Evolutionary conservation across 805 yeast genomes (phyloP).

Genomic region (Candida nanaspora): DNA sequence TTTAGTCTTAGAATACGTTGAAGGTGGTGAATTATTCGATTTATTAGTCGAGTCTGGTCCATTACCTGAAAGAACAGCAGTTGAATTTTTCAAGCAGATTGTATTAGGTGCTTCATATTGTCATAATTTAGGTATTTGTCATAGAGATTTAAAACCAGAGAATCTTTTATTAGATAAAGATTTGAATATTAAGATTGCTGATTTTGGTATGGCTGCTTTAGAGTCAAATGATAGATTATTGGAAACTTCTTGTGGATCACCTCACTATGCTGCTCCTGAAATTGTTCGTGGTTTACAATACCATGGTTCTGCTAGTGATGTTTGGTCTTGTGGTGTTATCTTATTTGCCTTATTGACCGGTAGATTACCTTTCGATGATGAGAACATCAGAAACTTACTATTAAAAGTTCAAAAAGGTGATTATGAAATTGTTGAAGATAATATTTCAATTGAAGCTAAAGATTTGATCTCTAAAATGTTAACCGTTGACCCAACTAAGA

Average conservation of each 20-base stretch:
- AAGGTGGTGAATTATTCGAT: constrained; percentile 95
- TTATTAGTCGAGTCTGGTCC: constrained; percentile 83
- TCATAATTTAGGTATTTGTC: constrained; percentile 65
- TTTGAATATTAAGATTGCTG: constrained; percentile 91
- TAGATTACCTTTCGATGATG: constrained; percentile 94
- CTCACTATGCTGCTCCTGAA: constrained; percentile 98
- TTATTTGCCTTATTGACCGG: constrained; percentile 91
- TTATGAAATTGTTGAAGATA: constrained; percentile 53
- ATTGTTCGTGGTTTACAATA: constrained; percentile 92
- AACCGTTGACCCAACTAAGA: constrained; percentile 68
- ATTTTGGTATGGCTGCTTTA: constrained; percentile 98
- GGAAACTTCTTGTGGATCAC: constrained; percentile 96
- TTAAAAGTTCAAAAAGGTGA: constrained; percentile 88
- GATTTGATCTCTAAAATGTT: constrained; percentile 80
- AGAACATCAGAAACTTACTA: constrained; percentile 78
- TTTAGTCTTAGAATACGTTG: constrained; percentile 88
- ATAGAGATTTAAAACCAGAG: constrained; percentile 76
- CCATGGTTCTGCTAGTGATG: constrained; percentile 95
- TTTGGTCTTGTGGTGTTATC: constrained; percentile 98
- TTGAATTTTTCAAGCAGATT: constrained; percentile 75
- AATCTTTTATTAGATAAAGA: constrained; percentile 72
- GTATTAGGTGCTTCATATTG: constrained; percentile 58
- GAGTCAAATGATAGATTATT: constrained; percentile 73
- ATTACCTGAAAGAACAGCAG: constrained; percentile 83
- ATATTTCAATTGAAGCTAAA: constrained; percentile 75